Base-by-base conservation (phyloP, 345 rosid genomes). In the Populus alba region DNA sequence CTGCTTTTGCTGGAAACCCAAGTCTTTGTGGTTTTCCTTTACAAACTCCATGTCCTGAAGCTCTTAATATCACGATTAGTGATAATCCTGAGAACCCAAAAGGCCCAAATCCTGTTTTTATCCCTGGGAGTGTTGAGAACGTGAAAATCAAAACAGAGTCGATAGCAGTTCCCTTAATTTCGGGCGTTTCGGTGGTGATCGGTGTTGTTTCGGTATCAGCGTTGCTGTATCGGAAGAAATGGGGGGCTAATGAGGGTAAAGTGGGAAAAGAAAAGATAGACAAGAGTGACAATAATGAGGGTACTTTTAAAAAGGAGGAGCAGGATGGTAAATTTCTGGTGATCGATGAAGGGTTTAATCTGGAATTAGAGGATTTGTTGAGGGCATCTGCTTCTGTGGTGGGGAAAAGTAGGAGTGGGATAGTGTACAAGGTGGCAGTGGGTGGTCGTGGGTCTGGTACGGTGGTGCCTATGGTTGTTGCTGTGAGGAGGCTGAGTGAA, bases 321-420 rank as follows among this genome's bases (percentile, higher is more conserved):
- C 90, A 91, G 49, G 85, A 81, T 16, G 94, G 95, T 84, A 92
- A 89, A 83, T 90, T 90, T 73, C 79, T 83, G 18, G 91, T 89
- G 72, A 66, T 94, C 0, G 99, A 94, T 41, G 98, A 92, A 71
- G 97, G 95, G 63, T 94, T 96, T 72, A 82, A 82, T 83, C 71
- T 96, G 73, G 98, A 94, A 55, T 81, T 96, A 3, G 98, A 96
- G 85, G 98, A 92, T 82, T 68, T 96, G 86, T 74, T 96, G 79
- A 92, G 99, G 88, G 97, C 98, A 4, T 94, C 99, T 0, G 99
- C 99, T 7, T 92, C 87, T 79, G 99, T 96, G 53, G 91, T 91
- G 33, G 99, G 98, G 41, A 96, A 96, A 78, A 87, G 97, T 67
- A 87, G 92, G 85, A 88, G 91, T 70, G 99, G 99, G 70, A 94